phyloP scores from a whole-genome alignment of 768 basidiomycete genomes.

The Wakefieldia striispora region DNA sequence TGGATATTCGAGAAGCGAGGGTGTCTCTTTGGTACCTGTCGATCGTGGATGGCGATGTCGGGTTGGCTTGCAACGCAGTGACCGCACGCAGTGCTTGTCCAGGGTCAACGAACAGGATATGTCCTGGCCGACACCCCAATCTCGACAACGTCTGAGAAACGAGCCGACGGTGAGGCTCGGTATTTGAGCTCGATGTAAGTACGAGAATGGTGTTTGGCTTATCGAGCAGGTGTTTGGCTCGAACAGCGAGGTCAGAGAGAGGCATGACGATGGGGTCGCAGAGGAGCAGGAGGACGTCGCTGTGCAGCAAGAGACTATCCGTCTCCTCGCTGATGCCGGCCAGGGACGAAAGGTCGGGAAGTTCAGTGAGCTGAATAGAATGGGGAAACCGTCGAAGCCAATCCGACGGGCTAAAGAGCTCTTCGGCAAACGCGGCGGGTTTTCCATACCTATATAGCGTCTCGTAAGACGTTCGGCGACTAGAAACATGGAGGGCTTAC shows the following conservation, averaged over 20 bases:
- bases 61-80: slow-evolving; percentile 42
- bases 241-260: slow-evolving; percentile 35
- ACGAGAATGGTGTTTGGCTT: slow-evolving; percentile 46
- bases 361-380: slow-evolving; percentile 48
- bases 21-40: slow-evolving; percentile 66
- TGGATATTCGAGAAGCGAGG: slow-evolving; percentile 55
- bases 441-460: slow-evolving; percentile 21
- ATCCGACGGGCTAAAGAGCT: slow-evolving; percentile 44
- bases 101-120: slow-evolving; percentile 54
- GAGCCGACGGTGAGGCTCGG: slow-evolving; percentile 12
- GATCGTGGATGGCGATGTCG: slow-evolving; percentile 47
- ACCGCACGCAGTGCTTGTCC: slow-evolving; percentile 56
- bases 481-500: slow-evolving; percentile 15
- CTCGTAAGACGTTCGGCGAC: background rate
- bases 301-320: slow-evolving; percentile 31
- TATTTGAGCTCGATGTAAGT: slow-evolving; percentile 31
- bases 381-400: slow-evolving; percentile 57
- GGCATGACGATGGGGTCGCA: slow-evolving; percentile 58
- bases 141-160: slow-evolving; percentile 22
- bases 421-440: slow-evolving; percentile 17
- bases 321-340: slow-evolving; percentile 13
- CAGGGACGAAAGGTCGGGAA: slow-evolving; percentile 20
- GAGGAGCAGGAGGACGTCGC: slow-evolving; percentile 64
- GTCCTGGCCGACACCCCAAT: slow-evolving; percentile 26
- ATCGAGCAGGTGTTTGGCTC: slow-evolving; percentile 27